phyloP scores from a whole-genome alignment of 176 grass and related monocot genomes.

The Raddia distichophylla region DNA sequence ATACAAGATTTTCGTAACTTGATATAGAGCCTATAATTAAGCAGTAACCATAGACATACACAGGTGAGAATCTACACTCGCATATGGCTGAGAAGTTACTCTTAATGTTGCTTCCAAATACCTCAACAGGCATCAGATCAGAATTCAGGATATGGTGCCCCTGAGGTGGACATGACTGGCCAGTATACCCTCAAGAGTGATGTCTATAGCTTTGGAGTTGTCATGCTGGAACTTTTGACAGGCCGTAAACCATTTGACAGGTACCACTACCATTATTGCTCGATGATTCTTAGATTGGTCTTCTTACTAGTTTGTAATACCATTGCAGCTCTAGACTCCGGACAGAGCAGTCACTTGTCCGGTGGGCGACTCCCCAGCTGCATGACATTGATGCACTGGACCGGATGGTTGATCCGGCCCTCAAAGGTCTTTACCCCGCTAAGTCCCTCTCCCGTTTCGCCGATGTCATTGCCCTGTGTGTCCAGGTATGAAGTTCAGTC shows the following conservation, averaged over 20 bases:
- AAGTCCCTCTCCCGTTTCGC: constrained; percentile 89
- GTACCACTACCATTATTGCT: constrained; percentile 37
- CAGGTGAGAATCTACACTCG: not conserved
- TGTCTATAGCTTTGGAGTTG: constrained; percentile 88
- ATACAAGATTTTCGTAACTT: constrained; percentile 5
- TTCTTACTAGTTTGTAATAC: constrained; percentile 25
- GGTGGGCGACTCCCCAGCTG: constrained; percentile 78
- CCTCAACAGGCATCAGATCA: constrained; percentile 59
- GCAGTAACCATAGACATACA: not conserved
- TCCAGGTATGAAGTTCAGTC: constrained; percentile 60
- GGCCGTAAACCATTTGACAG: constrained; percentile 81
- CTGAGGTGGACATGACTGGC: constrained; percentile 75
- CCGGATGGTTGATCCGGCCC: constrained; percentile 76
- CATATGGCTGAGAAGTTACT: constrained; percentile 9
- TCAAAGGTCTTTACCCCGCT: constrained; percentile 79
- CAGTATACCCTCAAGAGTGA: constrained; percentile 87
- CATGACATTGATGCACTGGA: constrained; percentile 87
- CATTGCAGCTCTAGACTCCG: constrained; percentile 54
- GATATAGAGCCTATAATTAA: not conserved
- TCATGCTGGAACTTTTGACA: constrained; percentile 95
- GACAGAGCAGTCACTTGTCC: constrained; percentile 76
- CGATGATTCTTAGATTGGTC: constrained; percentile 5
- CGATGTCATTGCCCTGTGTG: constrained; percentile 71
- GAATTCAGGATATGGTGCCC: constrained; percentile 68
- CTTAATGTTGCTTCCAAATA: constrained; percentile 39